Evolutionary conservation across 1,139 yeast species (phyloP).

Genomic region (Suhomyces chickasaworum): DNA sequence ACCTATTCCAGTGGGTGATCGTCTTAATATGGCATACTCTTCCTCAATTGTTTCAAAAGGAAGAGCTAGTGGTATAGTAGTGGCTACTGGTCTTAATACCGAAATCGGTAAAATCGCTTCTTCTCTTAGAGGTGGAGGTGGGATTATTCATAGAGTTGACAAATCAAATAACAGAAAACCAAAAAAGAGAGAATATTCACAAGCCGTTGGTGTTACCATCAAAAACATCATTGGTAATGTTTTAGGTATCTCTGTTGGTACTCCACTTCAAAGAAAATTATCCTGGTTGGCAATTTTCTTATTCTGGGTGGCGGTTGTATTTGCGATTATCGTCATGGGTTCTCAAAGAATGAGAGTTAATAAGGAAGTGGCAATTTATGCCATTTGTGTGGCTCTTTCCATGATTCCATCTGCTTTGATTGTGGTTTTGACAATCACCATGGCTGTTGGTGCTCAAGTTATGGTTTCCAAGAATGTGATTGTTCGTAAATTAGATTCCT

Average conservation of each 20-base stretch:
- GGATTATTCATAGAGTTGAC: conserved; percentile 28
- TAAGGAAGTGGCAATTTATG: conserved; percentile 46
- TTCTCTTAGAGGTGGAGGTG: conserved; percentile 32
- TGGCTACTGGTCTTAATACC: conserved; percentile 48
- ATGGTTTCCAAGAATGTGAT: conserved; percentile 50
- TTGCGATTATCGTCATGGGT: conserved; percentile 44
- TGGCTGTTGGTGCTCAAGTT: conserved; percentile 51
- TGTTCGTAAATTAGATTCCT: conserved; percentile 47
- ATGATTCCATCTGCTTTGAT: conserved; percentile 60
- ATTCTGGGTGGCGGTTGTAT: conserved; percentile 40
- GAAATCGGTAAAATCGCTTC: conserved; percentile 54
- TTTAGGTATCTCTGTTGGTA: conserved; percentile 40
- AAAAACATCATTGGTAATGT: conserved; percentile 37
- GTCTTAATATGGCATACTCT: conserved; percentile 48
- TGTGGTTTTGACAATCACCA: conserved; percentile 53
- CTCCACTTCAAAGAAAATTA: conserved; percentile 51
- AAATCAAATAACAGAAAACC: conserved; percentile 26
- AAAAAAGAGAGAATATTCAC: conserved; percentile 47
- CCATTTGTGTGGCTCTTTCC: conserved; percentile 49
- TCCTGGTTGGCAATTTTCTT: conserved; percentile 46
- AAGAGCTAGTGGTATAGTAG: conserved; percentile 48
- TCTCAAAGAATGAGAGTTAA: conserved; percentile 38
- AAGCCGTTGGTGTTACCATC: conserved; percentile 47
- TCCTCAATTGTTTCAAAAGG: conserved; percentile 51
- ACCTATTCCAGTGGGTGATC: conserved; percentile 42